phyloP scores from a whole-genome alignment of 2,329 filamentous ascomycete genomes.

The Cladophialophora yegresii region DNA sequence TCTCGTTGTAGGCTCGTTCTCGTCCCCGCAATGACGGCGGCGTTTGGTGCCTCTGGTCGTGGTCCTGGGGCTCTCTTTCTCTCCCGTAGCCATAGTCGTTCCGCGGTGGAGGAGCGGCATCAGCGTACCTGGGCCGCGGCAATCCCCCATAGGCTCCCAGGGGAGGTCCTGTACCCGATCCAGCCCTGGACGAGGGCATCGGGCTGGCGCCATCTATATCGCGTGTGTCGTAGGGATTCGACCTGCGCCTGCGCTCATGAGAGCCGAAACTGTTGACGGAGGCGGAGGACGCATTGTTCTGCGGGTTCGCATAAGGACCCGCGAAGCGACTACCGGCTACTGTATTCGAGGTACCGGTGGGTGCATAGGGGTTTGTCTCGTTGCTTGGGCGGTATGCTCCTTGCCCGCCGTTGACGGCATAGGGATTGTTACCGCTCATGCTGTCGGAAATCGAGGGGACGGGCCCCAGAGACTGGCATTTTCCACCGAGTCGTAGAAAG shows the following conservation, averaged over 20 bases:
- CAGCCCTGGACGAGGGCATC: conserved; percentile 21
- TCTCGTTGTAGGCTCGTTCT: conserved; percentile 32
- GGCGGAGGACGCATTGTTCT: conserved; percentile 34
- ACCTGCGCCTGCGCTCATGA: conserved; percentile 31
- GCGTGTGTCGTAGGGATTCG: conserved; percentile 35
- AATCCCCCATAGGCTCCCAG: conserved; percentile 35
- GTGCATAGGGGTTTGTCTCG: conserved; percentile 32
- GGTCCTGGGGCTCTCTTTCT: conserved; percentile 25
- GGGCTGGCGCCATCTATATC: conserved; percentile 29
- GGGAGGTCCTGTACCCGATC: conserved; percentile 20
- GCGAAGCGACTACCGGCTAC: conserved; percentile 27
- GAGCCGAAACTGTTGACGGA: conserved; percentile 35
- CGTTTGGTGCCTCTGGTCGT: conserved; percentile 25
- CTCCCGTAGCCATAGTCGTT: conserved; percentile 27
- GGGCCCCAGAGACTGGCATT: conserved; percentile 12
- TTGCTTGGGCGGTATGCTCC: conserved; percentile 21
- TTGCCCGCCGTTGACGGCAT: conserved; percentile 30
- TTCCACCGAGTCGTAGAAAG: neutral
- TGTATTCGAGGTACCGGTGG: conserved; percentile 25
- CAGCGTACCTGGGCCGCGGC: conserved; percentile 26
- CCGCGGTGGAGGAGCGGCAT: conserved; percentile 17
- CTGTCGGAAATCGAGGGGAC: conserved; percentile 1
- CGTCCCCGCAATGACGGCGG: conserved; percentile 28
- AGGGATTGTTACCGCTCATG: conserved; percentile 33
- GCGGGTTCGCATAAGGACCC: conserved; percentile 31